These are phyloP conservation scores for Gastrolobium bilobum DNA, from an alignment of 306 rosid genomes.

Conservation along the genomic window DNA sequence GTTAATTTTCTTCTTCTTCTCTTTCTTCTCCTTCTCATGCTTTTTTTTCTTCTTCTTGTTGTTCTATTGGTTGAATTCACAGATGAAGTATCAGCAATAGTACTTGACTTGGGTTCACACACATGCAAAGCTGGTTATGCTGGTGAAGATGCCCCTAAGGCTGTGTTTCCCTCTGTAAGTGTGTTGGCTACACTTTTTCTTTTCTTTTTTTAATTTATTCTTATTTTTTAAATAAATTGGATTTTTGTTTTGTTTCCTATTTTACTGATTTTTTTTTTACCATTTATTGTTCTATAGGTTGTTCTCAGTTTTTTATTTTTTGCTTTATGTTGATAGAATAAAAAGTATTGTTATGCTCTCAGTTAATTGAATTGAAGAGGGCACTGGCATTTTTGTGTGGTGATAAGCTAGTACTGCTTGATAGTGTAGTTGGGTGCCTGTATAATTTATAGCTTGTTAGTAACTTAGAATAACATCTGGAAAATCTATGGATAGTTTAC, in stretches of 20 bases:
- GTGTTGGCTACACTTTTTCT: constrained; percentile 16
- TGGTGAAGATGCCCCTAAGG: constrained; percentile 99
- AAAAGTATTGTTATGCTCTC: background rate
- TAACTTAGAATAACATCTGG: background rate
- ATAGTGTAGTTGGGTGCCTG: constrained; percentile 12
- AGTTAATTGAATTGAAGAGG: background rate
- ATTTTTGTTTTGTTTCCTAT: constrained; percentile 14
- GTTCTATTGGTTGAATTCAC: constrained; percentile 28
- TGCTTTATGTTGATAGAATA: background rate
- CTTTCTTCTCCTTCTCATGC: background rate
- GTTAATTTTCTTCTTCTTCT: background rate
- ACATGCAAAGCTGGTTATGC: constrained; percentile 99
- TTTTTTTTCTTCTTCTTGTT: background rate
- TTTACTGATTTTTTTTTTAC: background rate
- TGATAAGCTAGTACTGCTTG: constrained; percentile 22
- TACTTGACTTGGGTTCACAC: constrained; percentile 93
- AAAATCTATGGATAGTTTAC: constrained; percentile 9
- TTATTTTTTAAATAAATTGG: background rate
- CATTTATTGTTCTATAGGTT: background rate
- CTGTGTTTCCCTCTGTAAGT: constrained; percentile 94
- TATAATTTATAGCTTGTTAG: background rate
- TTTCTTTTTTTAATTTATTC: background rate
- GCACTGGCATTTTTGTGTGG: constrained; percentile 33
- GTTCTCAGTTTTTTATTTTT: background rate
- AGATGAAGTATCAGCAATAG: constrained; percentile 97